Base-by-base conservation (phyloP, 2,329 filamentous ascomycete species). In the Pseudogymnoascus sp. region DNA sequence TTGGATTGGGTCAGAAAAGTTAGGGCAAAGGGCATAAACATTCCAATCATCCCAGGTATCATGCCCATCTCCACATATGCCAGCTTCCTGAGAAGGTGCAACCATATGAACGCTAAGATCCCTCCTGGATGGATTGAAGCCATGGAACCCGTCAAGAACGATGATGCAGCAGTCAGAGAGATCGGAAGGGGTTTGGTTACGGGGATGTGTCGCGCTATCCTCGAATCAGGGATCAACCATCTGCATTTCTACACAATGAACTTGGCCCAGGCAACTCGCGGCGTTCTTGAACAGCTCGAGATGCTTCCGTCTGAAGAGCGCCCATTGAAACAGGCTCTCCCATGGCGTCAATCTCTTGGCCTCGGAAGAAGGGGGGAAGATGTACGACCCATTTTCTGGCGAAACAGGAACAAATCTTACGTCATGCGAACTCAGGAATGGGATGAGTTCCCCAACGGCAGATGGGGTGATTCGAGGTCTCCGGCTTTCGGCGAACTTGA, bases 211-310 rank as follows among this genome's bases (percentile, higher is more conserved):
- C 87, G 89, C 65, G 91, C 89, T 77, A 85, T 99, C 65, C 81
- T 98, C 63, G 85, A 87, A 64, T 87, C 86, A 37, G 95, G 93
- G 41, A 69, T 97, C 68, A 83, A 86, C 67, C 92, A 97, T 74
- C 77, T 99, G 68, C 95, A 99, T 77, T 99, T 99, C 77, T 99
- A 99, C 80, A 99, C 95, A 65, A 99, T 99, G 95, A 99, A 99
- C 77, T 82, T 99, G 19, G 93, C 92, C 10, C 91, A 96, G 75
- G 90, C 95, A 60, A 97, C 93, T 1, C 88, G 89, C 70, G 93
- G 97, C 89, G 87, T 99, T 24, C 83, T 99, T 12, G 93, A 98
- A 70, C 93, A 97, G 75, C 82, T 99, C 24, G 82, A 87, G 62
- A 85, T 96, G 76, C 83, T 91, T 60, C 93, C 95, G 1, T 89